These are phyloP conservation scores for Graphium sp. DNA, from an alignment of 2,329 filamentous ascomycete genomes.

Conservation along the genomic window DNA sequence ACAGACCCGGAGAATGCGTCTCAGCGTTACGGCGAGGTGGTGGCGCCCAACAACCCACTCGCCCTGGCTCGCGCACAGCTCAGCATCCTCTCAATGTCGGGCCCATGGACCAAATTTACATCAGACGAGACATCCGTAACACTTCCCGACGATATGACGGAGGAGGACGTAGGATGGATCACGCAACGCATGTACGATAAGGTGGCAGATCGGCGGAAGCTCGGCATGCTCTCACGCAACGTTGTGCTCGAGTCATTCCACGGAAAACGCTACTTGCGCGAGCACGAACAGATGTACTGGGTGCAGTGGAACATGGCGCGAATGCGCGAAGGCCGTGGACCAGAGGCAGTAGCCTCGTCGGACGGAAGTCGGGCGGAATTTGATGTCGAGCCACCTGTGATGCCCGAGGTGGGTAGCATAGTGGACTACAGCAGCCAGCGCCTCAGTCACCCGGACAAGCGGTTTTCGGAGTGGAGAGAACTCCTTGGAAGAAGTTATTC, in stretches of 20 bases:
- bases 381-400: too few species aligned
- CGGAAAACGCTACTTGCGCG: constrained; percentile 40
- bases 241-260: constrained; percentile 43
- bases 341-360: too few species aligned
- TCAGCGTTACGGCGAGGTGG: constrained; percentile 39
- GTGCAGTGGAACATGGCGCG: constrained; percentile 18
- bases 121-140: constrained; percentile 23
- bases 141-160: constrained; percentile 21
- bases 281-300: constrained; percentile 46
- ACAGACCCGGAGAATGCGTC: constrained; percentile 29
- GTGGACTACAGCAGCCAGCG: too few species aligned
- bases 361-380: too few species aligned
- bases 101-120: constrained; percentile 42
- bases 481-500: too few species aligned
- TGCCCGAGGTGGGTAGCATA: too few species aligned
- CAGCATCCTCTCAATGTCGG: constrained; percentile 41
- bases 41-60: constrained; percentile 45
- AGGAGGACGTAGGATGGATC: constrained; percentile 31
- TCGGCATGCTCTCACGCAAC: constrained; percentile 39
- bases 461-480: too few species aligned
- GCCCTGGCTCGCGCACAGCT: constrained; percentile 45
- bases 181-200: constrained; percentile 44
- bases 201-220: constrained; percentile 31
- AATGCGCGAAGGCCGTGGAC: constrained; percentile 11
- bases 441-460: too few species aligned